Base-by-base conservation (phyloP, 495 filamentous ascomycete species). In the Melanomma pulvis-pyrius region DNA sequence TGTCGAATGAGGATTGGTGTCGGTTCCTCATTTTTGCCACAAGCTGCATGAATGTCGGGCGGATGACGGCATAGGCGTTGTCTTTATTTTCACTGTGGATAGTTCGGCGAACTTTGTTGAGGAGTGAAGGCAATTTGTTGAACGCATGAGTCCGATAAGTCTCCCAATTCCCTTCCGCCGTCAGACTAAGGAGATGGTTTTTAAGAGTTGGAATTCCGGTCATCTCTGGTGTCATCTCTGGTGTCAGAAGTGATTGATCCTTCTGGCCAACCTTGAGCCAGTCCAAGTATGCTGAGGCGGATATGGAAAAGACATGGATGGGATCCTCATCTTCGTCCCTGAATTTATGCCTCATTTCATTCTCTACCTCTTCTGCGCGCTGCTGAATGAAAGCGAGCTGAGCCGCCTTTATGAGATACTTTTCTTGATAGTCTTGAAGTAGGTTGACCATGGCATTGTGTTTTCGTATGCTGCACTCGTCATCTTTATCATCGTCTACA, bases 311-410 rank as follows among this genome's bases (percentile, higher is more conserved):
- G 21, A 61, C 34, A 5, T 34, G 39, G 26, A 59, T 57, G 28
- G 48, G 48, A n/a, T 63, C 13, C 28, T 12, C 5, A 28, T 63
- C 48, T 8, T 52, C 1, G 7, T 55, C 28, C 19, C 44, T 63
- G 22, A 32, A 51, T 29, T 59, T 65, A 24, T 13, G 41, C 24
- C n/a, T 5, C 39, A 47, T 64, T 25, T 56, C 34, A 7, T 50
- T 29, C 17, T 41, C 62, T 22, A 58, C 7, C 7, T 21, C 47
- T 26, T n/a, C 2, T 19, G 62, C 49, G 11, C 60, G 60, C 28
- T 51, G 41, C 22, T 57, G 61, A 26, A 64, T 26, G 39, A 56
- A 64, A 21, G 51, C 9, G 26, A 34, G 51, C 32, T 64, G 61
- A 13, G 51, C 50, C 36, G 19, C 12, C 41, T 57, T 48, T 4